Evolutionary conservation across 2,329 filamentous ascomycete genomes (phyloP).

Genomic region (Alternaria panax): DNA sequence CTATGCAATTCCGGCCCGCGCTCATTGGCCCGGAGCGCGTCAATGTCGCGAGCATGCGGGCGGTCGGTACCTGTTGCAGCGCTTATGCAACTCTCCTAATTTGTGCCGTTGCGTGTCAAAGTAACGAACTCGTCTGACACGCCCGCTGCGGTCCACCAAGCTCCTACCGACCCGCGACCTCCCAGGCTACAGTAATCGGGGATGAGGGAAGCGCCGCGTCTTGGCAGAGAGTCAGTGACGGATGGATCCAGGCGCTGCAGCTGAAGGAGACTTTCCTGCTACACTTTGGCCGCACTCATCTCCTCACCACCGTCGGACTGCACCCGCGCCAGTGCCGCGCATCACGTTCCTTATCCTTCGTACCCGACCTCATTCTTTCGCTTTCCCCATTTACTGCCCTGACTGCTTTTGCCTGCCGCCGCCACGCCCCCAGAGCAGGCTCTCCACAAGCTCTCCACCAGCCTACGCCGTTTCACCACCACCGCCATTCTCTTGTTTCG

Average conservation of each 20-base stretch:
- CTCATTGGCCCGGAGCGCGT: slow-evolving; percentile 21
- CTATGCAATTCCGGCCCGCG: not conserved
- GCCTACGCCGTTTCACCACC: not conserved
- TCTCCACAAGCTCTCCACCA: not conserved
- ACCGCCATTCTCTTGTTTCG: not conserved
- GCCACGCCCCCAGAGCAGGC: slow-evolving; percentile 5
- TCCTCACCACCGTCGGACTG: slow-evolving; percentile 29
- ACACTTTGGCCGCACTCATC: slow-evolving; percentile 23
- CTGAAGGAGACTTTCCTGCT: slow-evolving; percentile 21
- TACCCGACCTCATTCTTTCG: slow-evolving; percentile 13
- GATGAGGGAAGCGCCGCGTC: slow-evolving; percentile 21
- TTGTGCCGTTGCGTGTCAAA: slow-evolving; percentile 20
- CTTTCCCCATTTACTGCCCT: slow-evolving; percentile 4
- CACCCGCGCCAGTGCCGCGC: slow-evolving; percentile 10
- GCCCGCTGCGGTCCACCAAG: slow-evolving; percentile 14
- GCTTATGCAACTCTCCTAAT: slow-evolving; percentile 22
- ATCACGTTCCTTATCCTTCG: slow-evolving; percentile 20
- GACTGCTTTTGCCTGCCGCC: slow-evolving; percentile 7
- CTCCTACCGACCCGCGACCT: slow-evolving; percentile 24
- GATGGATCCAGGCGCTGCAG: slow-evolving; percentile 10
- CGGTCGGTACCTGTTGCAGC: slow-evolving; percentile 4
- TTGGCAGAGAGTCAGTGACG: slow-evolving; percentile 21
- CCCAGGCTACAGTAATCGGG: slow-evolving; percentile 21
- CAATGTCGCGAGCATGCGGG: slow-evolving; percentile 9
- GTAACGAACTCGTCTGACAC: slow-evolving; percentile 18